phyloP scores from a whole-genome alignment of 2,329 filamentous ascomycete genomes.

The Sporothrix dimorphospora region DNA sequence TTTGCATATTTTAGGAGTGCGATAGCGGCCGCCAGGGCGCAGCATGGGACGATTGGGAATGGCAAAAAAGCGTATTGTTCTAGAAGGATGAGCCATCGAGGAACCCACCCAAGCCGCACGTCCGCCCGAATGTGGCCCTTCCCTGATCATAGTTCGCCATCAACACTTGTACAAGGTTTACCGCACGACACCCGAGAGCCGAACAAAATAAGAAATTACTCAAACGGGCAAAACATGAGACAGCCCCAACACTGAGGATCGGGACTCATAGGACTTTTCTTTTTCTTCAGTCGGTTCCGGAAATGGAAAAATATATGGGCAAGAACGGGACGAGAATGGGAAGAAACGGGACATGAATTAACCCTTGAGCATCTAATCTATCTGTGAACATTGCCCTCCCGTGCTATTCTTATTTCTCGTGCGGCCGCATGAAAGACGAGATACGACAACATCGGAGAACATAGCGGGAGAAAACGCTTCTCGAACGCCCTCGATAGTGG shows the following conservation, averaged over 20 bases:
- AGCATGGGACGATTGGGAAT: background rate
- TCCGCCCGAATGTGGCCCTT: conserved; percentile 17
- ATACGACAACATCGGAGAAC: background rate
- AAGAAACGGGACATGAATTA: background rate
- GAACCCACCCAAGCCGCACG: conserved; percentile 8
- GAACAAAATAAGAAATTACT: conserved; percentile 13
- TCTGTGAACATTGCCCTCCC: background rate
- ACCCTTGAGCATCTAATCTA: background rate
- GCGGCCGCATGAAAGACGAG: background rate
- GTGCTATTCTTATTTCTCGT: conserved; percentile 1
- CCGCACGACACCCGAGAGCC: conserved; percentile 28
- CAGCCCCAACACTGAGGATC: background rate
- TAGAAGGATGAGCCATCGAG: background rate
- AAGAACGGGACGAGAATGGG: background rate
- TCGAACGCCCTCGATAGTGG: background rate
- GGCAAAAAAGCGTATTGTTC: background rate
- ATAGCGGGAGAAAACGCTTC: background rate
- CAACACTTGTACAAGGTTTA: background rate
- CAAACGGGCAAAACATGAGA: background rate
- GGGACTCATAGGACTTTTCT: background rate
- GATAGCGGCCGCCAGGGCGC: background rate
- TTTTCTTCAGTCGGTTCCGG: background rate
- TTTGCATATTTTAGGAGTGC: background rate
- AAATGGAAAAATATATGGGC: conserved; percentile 7
- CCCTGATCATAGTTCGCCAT: background rate